These are phyloP conservation scores for Helianthus tuberosus DNA, from an alignment of 129 eudicot genomes.

Conservation along the genomic window DNA sequence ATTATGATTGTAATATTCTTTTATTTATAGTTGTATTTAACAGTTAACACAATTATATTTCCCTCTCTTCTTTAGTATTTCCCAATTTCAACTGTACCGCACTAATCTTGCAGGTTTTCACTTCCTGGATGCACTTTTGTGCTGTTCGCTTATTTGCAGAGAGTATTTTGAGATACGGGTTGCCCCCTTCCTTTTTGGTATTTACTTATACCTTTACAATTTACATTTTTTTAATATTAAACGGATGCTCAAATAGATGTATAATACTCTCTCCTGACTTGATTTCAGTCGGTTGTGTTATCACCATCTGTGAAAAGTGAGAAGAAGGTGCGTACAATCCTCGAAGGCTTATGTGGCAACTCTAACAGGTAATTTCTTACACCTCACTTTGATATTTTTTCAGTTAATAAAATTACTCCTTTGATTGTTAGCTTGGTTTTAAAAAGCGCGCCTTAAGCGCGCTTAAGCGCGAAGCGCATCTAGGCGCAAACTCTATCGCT, in stretches of 20 bases:
- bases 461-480: too few species aligned
- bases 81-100: background rate
- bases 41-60: background rate
- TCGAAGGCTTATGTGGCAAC: slow-evolving; percentile 65
- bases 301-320: slow-evolving; percentile 88
- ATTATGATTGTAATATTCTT: background rate
- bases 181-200: slow-evolving; percentile 99
- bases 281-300: slow-evolving; percentile 82
- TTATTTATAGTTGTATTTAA: background rate
- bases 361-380: slow-evolving; percentile 70
- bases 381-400: slow-evolving; percentile 12
- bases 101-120: slow-evolving; percentile 69
- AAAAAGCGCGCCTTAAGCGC: too few species aligned
- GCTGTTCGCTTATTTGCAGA: slow-evolving; percentile 86
- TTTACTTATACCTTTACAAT: background rate
- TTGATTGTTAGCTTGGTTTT: background rate
- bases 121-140: slow-evolving; percentile 99
- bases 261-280: slow-evolving; percentile 19
- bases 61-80: background rate
- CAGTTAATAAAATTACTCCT: background rate
- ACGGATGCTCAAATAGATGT: slow-evolving; percentile 7
- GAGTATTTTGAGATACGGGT: slow-evolving; percentile 95
- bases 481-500: too few species aligned
- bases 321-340: slow-evolving; percentile 95
- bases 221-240: background rate